Conservation (phyloP, 345 rosid species). For the Boechera stricta region DNA sequence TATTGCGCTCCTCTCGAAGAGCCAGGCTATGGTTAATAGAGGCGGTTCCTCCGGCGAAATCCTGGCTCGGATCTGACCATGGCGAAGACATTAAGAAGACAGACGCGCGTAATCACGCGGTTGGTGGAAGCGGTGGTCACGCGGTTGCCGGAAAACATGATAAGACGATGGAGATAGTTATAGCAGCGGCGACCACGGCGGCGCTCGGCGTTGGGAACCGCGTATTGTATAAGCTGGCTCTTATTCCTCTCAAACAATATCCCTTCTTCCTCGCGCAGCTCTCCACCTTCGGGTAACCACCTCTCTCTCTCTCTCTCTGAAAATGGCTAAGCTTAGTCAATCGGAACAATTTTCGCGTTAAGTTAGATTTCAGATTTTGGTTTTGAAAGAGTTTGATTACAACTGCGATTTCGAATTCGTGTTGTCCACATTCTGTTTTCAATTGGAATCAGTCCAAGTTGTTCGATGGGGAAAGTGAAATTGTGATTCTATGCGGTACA, state of each 20-base stretch:
- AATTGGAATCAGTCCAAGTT: not conserved
- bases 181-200: slow-evolving; percentile 79
- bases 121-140: slow-evolving; percentile 40
- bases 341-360: not conserved
- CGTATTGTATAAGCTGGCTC: slow-evolving; percentile 80
- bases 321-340: not conserved
- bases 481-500: slow-evolving; percentile 7
- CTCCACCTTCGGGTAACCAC: slow-evolving; percentile 81
- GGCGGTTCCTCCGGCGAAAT: slow-evolving; percentile 46
- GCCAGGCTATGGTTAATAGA: slow-evolving; percentile 41
- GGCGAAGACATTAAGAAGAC: slow-evolving; percentile 38
- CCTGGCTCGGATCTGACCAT: slow-evolving; percentile 53
- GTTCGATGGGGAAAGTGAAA: slow-evolving; percentile 7
- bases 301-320: not conserved
- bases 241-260: slow-evolving; percentile 83
- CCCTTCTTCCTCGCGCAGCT: slow-evolving; percentile 98
- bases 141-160: slow-evolving; percentile 39
- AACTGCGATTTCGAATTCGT: slow-evolving; percentile 10
- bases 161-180: slow-evolving; percentile 55
- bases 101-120: slow-evolving; percentile 36
- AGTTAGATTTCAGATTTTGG: slow-evolving; percentile 4
- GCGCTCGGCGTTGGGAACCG: slow-evolving; percentile 89
- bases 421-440: not conserved
- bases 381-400: slow-evolving; percentile 10
- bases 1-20: slow-evolving; percentile 46